Percentiles rank a stretch among this genome's conserved stretches.
These are phyloP conservation scores for Speleostelium caveatum DNA, from an alignment of 78 protist genomes.

Conservation along the genomic window DNA sequence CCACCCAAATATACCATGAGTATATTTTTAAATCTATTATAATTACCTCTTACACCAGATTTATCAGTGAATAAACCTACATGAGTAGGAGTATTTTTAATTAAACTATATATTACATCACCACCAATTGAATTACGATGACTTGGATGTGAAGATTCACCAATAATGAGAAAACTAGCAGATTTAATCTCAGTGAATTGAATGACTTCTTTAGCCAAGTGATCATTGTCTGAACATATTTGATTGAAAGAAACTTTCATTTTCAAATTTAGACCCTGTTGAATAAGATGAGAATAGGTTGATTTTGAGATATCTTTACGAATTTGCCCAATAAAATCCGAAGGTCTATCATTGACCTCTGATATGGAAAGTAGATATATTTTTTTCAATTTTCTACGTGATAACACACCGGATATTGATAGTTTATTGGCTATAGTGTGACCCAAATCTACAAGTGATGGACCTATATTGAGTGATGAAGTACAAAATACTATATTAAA, in stretches of 20 bases:
- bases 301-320: constrained; percentile 41
- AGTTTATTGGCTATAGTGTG: constrained; percentile 23
- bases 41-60: constrained; percentile 22
- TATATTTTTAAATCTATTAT: constrained; percentile 29
- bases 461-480: constrained; percentile 13
- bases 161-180: constrained; percentile 24
- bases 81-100: constrained; percentile 45
- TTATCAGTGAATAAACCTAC: constrained; percentile 67
- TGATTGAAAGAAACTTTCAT: constrained; percentile 29
- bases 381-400: constrained; percentile 39
- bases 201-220: constrained; percentile 45
- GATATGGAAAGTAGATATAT: constrained; percentile 34
- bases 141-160: not conserved
- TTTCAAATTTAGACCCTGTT: constrained; percentile 25
- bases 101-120: not conserved
- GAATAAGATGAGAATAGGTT: constrained; percentile 10
- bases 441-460: constrained; percentile 49
- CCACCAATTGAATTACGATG: constrained; percentile 15
- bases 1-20: constrained; percentile 34
- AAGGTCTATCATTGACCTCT: constrained; percentile 66
- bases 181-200: constrained; percentile 21
- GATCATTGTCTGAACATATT: constrained; percentile 48
- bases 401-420: not conserved
- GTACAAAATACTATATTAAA: constrained; percentile 50
- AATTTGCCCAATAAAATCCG: constrained; percentile 66